Evolutionary conservation across 2,329 filamentous ascomycete genomes (phyloP), one percentile per base, ranked within the genome.

Genomic region (Neofusicoccum laricinum): DNA sequence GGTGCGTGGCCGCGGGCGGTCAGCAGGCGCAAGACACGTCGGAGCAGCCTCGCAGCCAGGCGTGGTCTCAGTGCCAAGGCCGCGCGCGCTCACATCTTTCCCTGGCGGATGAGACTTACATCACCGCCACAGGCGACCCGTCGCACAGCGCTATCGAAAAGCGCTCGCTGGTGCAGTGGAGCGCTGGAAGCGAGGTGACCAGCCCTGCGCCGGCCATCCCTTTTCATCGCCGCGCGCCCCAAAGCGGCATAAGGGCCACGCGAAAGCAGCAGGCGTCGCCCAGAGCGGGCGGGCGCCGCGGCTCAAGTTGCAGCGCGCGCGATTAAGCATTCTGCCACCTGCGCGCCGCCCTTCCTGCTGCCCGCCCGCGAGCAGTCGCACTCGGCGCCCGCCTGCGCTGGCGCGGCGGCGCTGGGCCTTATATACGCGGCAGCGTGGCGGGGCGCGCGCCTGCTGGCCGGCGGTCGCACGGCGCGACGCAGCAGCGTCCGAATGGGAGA

Each of bases 141-240:
- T 64, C 62, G 50, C 50, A 64, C 62, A 58, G 51, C 62, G 62
- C 62, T 64, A 64, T 64, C 62, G 51, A 64, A 57, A 57, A 59
- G 43, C 51, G 61, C 49, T 55, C 49, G 40, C 51, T 19, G 38
- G 55, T 21, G 55, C 55, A 21, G 55, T 59, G 55, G 55, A 59
- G 55, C 55, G 55, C 40, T 59, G 55, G 55, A 59, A 59, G 55
- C 55, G 55, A 59, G 53, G 53, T 58, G 53, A 58, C 53, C 53
- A 58, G 55, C 55, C 55, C 55, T 59, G 55, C 51, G 36, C 55
- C 41, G 41, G 41, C 40, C 55, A 59, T 59, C 55, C 55, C 55
- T 59, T 59, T 59, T 59, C 41, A 59, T 46, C 41, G 55, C 55
- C 41, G 41, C 25, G 40, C 55, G 41, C 55, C 53, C 55, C 21